These are phyloP conservation scores for Ophiostoma pallidulum DNA, from an alignment of 2,329 filamentous ascomycete species.

Conservation along the genomic window DNA sequence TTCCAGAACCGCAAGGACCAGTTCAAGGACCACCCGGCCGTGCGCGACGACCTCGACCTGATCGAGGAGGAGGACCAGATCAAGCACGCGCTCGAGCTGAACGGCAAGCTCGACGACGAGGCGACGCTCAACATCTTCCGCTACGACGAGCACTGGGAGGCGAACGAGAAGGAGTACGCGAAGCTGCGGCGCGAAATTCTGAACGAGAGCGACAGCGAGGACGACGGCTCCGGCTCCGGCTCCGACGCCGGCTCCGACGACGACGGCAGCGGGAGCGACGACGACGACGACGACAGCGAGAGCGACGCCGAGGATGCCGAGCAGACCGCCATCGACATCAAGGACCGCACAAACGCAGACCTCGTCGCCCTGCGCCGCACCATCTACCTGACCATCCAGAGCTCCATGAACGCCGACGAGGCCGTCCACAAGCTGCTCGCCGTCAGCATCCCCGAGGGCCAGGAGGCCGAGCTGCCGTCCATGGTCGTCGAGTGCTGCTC, in stretches of 20 bases:
- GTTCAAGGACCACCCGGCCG: slow-evolving; percentile 87
- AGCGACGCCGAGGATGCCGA: slow-evolving; percentile 59
- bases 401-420: slow-evolving; percentile 91
- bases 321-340: slow-evolving; percentile 83
- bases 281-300: slow-evolving; percentile 52
- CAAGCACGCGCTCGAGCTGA: slow-evolving; percentile 74
- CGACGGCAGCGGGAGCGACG: slow-evolving; percentile 43
- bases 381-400: slow-evolving; percentile 97
- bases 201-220: slow-evolving; percentile 74
- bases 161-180: slow-evolving; percentile 83
- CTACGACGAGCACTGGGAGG: slow-evolving; percentile 79
- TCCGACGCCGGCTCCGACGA: slow-evolving; percentile 43
- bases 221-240: slow-evolving; percentile 37
- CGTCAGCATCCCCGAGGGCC: slow-evolving; percentile 75
- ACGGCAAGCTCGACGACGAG: slow-evolving; percentile 76
- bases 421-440: slow-evolving; percentile 95
- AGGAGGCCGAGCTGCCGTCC: slow-evolving; percentile 82
- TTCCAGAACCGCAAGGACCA: slow-evolving; percentile 95
- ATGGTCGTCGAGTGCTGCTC: slow-evolving; percentile 98
- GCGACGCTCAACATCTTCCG: slow-evolving; percentile 95
- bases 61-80: slow-evolving; percentile 98
- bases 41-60: slow-evolving; percentile 87
- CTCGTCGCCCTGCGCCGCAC: slow-evolving; percentile 86
- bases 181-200: slow-evolving; percentile 88
- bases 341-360: slow-evolving; percentile 94